These are phyloP conservation scores for Lecanicillium sp. DNA, from an alignment of 2,329 filamentous ascomycete genomes.

Conservation along the genomic window DNA sequence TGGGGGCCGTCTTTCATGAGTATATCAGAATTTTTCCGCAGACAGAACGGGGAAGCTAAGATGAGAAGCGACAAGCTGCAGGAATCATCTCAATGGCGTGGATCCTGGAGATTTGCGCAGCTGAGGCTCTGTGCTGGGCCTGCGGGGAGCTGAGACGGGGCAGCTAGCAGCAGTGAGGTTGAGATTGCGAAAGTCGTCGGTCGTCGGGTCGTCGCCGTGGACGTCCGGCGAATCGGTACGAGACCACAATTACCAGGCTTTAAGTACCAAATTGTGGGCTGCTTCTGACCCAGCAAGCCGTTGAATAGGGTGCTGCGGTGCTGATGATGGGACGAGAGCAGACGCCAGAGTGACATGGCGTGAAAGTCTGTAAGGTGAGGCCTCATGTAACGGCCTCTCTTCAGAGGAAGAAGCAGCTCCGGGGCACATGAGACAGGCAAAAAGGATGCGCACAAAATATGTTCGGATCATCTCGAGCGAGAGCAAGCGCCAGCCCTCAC, in stretches of 20 bases:
- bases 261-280: not conserved
- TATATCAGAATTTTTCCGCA: not conserved
- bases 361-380: not conserved
- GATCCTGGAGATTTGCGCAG: not conserved
- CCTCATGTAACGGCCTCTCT: too few species aligned
- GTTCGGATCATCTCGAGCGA: too few species aligned
- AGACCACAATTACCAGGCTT: not conserved
- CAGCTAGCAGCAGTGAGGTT: not conserved
- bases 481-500: not conserved
- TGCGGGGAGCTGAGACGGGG: not conserved
- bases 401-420: too few species aligned
- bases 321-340: not conserved
- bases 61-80: not conserved
- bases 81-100: not conserved
- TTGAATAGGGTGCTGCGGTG: not conserved
- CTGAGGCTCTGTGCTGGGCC: not conserved
- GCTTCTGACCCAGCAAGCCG: not conserved
- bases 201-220: constrained; percentile 5
- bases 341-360: not conserved
- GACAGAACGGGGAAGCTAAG: not conserved
- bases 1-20: not conserved
- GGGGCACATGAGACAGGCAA: too few species aligned
- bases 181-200: not conserved
- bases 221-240: constrained; percentile 3
- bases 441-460: too few species aligned